Percentiles rank a stretch among this genome's conserved stretches.
phyloP scores from a whole-genome alignment of 192 early-diverging fungal genomes.

The Piromyces sp. region DNA sequence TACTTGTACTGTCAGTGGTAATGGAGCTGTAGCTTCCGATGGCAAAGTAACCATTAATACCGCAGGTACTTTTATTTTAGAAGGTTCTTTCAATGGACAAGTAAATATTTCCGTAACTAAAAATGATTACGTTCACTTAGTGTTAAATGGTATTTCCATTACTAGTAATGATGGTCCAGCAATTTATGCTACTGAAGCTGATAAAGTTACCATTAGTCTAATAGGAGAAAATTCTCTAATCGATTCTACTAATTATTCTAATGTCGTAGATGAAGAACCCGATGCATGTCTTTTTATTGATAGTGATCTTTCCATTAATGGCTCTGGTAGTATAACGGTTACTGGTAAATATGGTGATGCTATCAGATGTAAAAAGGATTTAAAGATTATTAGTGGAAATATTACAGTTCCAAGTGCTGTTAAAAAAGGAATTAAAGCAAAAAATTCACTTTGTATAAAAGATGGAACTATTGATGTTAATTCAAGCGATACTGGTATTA shows the following conservation, averaged over 20 bases:
- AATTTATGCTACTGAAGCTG: neutral
- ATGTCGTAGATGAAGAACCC: neutral
- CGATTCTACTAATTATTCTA: neutral
- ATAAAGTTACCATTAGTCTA: neutral
- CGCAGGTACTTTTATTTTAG: neutral
- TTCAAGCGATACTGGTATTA: neutral
- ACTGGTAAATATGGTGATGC: neutral
- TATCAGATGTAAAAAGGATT: neutral
- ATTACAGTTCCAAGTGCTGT: neutral
- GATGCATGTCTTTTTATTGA: neutral
- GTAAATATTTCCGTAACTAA: neutral
- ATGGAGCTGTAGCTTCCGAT: neutral
- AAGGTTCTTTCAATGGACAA: neutral
- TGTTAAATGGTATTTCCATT: neutral
- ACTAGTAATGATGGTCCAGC: neutral
- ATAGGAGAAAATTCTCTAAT: neutral
- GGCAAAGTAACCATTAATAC: neutral
- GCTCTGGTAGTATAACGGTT: neutral
- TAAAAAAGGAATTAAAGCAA: neutral
- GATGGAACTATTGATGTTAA: neutral
- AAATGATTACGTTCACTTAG: neutral
- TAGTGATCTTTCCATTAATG: neutral
- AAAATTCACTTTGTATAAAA: neutral
- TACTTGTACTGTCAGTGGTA: too few relatives aligned
- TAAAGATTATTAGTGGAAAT: neutral